Percentiles rank a stretch among this genome's conserved stretches.
Evolutionary conservation across 768 basidiomycete genomes (phyloP).

Genomic region (Leucocoprinus sp.): DNA sequence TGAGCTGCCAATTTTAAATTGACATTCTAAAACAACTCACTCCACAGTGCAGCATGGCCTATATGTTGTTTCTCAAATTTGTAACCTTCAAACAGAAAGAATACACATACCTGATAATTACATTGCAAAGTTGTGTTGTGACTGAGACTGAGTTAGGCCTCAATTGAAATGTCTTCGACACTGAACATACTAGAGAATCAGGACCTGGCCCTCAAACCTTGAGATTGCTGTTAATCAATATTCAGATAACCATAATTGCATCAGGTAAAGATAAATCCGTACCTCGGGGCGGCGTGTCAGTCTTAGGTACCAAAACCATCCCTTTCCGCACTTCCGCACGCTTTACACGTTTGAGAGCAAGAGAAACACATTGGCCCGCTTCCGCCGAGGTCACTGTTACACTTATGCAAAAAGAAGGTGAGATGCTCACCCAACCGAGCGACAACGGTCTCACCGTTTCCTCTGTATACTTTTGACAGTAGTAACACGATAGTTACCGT

Average conservation of each 20-base stretch:
- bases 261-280: conserved; percentile 11
- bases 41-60: conserved; percentile 93
- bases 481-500: conserved; percentile 78
- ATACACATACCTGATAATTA: conserved; percentile 74
- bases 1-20: conserved; percentile 1
- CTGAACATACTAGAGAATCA: conserved; percentile 76
- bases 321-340: conserved; percentile 82
- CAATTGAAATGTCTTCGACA: background rate
- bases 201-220: conserved; percentile 87
- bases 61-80: background rate
- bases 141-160: conserved; percentile 26
- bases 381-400: conserved; percentile 80
- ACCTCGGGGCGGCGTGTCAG: conserved; percentile 75
- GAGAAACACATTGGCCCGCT: conserved; percentile 91
- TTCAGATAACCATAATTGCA: conserved; percentile 5
- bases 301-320: conserved; percentile 84
- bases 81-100: background rate
- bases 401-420: conserved; percentile 25
- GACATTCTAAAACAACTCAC: conserved; percentile 32
- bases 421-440: background rate
- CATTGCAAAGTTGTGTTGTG: conserved; percentile 91
- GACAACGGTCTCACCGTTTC: conserved; percentile 50
- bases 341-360: conserved; percentile 86
- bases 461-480: conserved; percentile 89
- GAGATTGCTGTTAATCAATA: conserved; percentile 48